Evolutionary conservation across 305 asterid species (phyloP).

Genomic region (Fraxinus nigra): DNA sequence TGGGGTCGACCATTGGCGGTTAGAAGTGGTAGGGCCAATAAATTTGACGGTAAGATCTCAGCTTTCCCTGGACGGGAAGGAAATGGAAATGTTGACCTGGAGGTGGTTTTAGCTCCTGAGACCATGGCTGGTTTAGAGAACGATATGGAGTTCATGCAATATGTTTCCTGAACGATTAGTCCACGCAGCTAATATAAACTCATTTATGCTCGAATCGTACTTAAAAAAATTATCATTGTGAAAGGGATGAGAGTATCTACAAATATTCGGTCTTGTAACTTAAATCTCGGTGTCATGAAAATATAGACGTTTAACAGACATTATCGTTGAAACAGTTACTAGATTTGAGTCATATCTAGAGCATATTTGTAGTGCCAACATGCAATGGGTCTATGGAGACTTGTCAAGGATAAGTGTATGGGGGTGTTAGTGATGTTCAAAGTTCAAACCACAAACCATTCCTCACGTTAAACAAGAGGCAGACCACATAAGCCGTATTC

Average conservation of each 20-base stretch:
- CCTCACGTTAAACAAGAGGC: neutral
- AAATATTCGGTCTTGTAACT: neutral
- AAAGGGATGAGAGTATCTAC: neutral
- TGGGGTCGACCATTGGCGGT: slow-evolving; percentile 88
- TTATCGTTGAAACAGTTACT: neutral
- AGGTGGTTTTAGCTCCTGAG: slow-evolving; percentile 75
- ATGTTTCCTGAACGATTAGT: slow-evolving; percentile 36
- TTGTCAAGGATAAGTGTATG: neutral
- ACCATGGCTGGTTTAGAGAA: slow-evolving; percentile 66
- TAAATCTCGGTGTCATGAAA: neutral
- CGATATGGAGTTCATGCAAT: slow-evolving; percentile 75
- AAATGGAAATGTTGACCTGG: slow-evolving; percentile 79
- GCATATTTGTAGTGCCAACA: neutral
- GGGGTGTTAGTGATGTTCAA: neutral
- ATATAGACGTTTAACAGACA: neutral
- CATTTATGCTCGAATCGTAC: neutral
- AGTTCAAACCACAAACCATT: neutral
- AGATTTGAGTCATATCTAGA: neutral
- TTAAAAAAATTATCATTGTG: neutral
- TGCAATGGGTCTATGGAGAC: neutral
- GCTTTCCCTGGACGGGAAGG: slow-evolving; percentile 79
- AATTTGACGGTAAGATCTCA: slow-evolving; percentile 92
- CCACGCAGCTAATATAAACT: neutral
- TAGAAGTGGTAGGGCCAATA: slow-evolving; percentile 84
- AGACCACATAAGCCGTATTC: neutral